Evolutionary conservation across 73 alveolate species (phyloP).

Genomic region (Breviolum minutum): DNA sequence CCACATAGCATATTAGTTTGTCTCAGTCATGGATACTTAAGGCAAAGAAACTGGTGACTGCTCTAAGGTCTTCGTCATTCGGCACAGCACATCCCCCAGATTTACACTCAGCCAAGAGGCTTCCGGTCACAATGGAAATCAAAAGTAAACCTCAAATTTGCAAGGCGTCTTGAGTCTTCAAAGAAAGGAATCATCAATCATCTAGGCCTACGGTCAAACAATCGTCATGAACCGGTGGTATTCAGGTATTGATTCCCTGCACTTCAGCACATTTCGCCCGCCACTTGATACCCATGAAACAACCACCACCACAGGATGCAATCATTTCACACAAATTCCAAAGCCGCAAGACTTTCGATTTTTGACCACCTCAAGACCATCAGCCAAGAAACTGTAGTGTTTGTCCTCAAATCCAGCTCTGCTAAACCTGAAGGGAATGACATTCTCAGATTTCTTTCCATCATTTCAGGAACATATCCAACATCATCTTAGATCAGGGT

Average conservation of each 20-base stretch:
- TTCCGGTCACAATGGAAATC: constrained; percentile 79
- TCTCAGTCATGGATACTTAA: too few species aligned
- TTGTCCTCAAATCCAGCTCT: background rate
- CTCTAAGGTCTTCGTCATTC: too few species aligned
- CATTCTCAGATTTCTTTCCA: too few species aligned
- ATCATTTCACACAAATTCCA: background rate
- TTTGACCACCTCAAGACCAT: background rate
- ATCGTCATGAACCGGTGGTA: too few species aligned
- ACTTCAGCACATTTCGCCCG: too few species aligned
- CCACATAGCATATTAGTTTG: too few species aligned
- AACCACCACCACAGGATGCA: background rate
- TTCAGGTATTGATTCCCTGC: too few species aligned
- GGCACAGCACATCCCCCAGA: too few species aligned
- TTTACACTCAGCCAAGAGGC: background rate
- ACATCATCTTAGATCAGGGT: background rate
- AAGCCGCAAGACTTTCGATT: background rate
- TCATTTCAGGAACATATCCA: too few species aligned
- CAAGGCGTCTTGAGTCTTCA: background rate
- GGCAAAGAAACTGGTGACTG: too few species aligned
- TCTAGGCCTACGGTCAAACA: too few species aligned
- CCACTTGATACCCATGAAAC: background rate
- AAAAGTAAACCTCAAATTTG: constrained; percentile 28
- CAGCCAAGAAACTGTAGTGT: background rate
- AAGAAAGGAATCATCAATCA: background rate
- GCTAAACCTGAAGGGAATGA: background rate